Conservation (phyloP, 768 basidiomycete species). For the Lentinula lateritia region DNA sequence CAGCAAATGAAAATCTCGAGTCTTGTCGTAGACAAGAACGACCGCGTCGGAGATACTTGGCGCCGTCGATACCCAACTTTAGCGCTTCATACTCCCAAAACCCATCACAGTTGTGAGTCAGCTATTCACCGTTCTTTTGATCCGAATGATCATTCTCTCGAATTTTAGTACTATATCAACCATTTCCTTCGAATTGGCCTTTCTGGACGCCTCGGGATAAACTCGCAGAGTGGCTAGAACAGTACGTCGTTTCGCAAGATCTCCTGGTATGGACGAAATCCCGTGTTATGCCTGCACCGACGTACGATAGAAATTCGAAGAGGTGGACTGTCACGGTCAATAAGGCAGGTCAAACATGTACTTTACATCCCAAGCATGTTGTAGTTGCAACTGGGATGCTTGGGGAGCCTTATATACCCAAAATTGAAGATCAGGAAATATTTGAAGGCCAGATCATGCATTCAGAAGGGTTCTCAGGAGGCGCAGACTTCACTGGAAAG, state of each 20-base stretch:
- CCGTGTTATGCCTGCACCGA: constrained; percentile 21
- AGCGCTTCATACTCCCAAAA: constrained; percentile 33
- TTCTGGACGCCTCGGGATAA: constrained; percentile 35
- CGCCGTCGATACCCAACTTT: constrained; percentile 36
- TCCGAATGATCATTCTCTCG: constrained; percentile 9
- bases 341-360: constrained; percentile 20
- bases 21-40: constrained; percentile 30
- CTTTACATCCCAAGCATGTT: constrained; percentile 25
- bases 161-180: constrained; percentile 2
- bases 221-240: constrained; percentile 39
- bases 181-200: constrained; percentile 27
- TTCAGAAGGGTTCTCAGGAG: constrained; percentile 21
- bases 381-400: constrained; percentile 28
- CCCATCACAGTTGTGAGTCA: constrained; percentile 13
- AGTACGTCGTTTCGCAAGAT: constrained; percentile 35
- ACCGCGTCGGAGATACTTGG: constrained; percentile 37
- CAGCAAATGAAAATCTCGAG: constrained; percentile 32
- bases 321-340: constrained; percentile 30
- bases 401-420: constrained; percentile 28
- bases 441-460: constrained; percentile 30
- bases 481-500: neutral
- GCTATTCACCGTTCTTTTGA: neutral
- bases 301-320: constrained; percentile 23
- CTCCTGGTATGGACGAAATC: constrained; percentile 38
- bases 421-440: constrained; percentile 15